Evolutionary conservation across 257 asterid species (phyloP), one percentile per base, ranked within the genome.

Genomic region (Orobanche coerulescens): DNA sequence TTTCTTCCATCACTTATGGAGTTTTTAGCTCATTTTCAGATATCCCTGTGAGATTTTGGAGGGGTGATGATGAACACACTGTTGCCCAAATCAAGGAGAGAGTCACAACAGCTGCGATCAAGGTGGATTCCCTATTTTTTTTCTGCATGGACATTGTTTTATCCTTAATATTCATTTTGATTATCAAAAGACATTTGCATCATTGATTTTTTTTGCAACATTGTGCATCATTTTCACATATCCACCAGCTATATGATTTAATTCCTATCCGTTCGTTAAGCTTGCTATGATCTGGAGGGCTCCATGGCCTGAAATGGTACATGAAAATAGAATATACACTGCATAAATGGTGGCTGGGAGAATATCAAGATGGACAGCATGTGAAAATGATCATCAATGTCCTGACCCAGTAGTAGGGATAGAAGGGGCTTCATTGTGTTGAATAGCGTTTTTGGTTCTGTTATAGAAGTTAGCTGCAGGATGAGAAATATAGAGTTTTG

Each of bases 71-170:
- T 34, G 94, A 80, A 36, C 70, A 69, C 67, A 46, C 77, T 66
- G 73, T 62, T 73, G 83, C 77, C 52, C 68, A 78, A 54, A 73
- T 70, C 63, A 80, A 81, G 79, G 98, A 91, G 81, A 82, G 86
- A 81, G 80, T 83, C 75, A 70, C 71, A 71, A 74, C 85, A 37
- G 85, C 98, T 73, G 90, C 94, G 46, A 69, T 88, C 73, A 91
- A 88, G 96, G 98, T 91, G 67, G 40, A 69, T 31, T 33, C 37
- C 34, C 39, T 43, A 34, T 55, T 46, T 51, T 46, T 51, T 61
- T 49, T 66, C 31, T 40, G 19, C 64, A 44, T 52, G 28, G 12
- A 1, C 44, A 51, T 7, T 59, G 25, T 58, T 34, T 50, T 24
- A n/a, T 24, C 48, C 68, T 69, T 13, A 10, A 15, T 50, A 57